Evolutionary conservation across 371 early-diverging fungal genomes (phyloP), one percentile per base, ranked within the genome.

Genomic region (Massospora cicadina): DNA sequence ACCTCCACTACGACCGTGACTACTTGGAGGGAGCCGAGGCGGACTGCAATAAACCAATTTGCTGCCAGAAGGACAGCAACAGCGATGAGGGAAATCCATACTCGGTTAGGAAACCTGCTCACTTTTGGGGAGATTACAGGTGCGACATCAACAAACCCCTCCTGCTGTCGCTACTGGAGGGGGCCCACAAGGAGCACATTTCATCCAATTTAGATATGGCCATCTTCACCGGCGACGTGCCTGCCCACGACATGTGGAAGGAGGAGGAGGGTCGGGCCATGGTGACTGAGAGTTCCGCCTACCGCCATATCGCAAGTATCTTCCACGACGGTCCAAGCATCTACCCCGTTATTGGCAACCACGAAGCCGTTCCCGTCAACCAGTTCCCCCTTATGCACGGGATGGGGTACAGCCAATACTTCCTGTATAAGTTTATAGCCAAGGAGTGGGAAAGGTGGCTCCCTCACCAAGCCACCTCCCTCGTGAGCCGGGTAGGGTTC

Each of bases 181-280:
- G 7, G 2, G 70, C 71, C n/a, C 73, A 71, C 66, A 72, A 73
- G 30, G 65, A 77, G 69, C 26, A 74, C 63, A 26, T 73, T 3
- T 71, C 71, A 28, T 72, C 76, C 21, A 68, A 75, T 13, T 68
- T 74, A 23, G 66, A 60, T 29, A 81, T 83, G 68, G 72, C 74
- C 55, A 74, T 83, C n/a, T 65, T 83, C 56, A 80, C 81, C 0
- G 83, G 83, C 26, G 83, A 83, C 64, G 66, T 83, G 3, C 83
- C 83, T 26, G 80, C 83, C 2, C 83, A 83, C 26, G 79, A 83
- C 64, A 74, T 81, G 5, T 83, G 83, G 83, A 64, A 69, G 23
- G 68, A 73, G 65, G 78, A 0, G 79, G 74, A 61, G 30, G 54
- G 27, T 2, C 71, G 74, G 58, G 79, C 79, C 72, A 76, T 71